Base-by-base conservation (phyloP, 78 protist species). In the Ministeria vibrans region DNA sequence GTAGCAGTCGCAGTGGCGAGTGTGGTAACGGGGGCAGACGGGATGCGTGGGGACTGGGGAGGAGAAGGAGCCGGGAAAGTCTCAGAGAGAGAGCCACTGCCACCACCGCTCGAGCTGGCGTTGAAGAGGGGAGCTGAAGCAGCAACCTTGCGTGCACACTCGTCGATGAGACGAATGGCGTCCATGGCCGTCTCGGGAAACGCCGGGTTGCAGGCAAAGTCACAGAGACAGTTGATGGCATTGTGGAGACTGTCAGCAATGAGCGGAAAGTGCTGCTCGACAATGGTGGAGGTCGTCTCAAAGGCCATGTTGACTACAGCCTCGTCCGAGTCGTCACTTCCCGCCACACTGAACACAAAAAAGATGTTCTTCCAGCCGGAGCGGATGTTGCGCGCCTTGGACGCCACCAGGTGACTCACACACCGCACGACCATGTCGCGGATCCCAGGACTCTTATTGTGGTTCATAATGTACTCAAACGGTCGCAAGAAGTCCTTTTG, bases 401-500 rank as follows among this genome's bases (percentile, higher is more conserved):
- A 11, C 61, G 42, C 70, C 25, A 84, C 78, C 86, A 87, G 83
- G 36, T 86, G 81, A 30, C 68, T 4, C 39, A 86, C 2, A 36
- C 88, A 87, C 32, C 76, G 80, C 71, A 88, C 81, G 18, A 88
- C 78, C 69, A 89, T 79, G 73, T 89, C 94, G 34, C 83, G 78
- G 63, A 45, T 69, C 34, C 20, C 2, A 43, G 63, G n/a, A 6
- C 43, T 23, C 36, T 38, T n/a, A 46, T 59, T 42, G 78, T 75
- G 75, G 11, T 23, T 18, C 41, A 86, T 78, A 32, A 93, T 90
- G 63, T 59, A 76, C 78, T 94, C 98, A 42, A 97, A 95, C 13
- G 99, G 99, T 44, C 74, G 74, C 44, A 97, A 79, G 61, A 97
- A 97, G 44, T 95, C 98, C 62, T 89, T 83, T 79, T 97, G 99